Evolutionary conservation across 2,329 filamentous ascomycete genomes (phyloP), one percentile per base, ranked within the genome.

Genomic region (Westerdykella aurantiaca): DNA sequence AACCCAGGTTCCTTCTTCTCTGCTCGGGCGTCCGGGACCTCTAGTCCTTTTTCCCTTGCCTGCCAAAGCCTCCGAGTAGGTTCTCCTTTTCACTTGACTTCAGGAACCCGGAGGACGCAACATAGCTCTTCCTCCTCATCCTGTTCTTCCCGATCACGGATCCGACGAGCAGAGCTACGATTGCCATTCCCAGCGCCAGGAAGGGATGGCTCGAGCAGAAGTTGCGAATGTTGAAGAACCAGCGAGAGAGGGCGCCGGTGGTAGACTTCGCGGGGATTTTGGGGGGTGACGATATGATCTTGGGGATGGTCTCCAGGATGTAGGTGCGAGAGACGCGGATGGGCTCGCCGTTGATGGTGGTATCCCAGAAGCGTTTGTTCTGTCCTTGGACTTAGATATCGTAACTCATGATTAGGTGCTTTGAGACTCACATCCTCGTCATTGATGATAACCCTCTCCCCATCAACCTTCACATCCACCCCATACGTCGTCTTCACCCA

Each of bases 401-500:
- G 12, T 21, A 29, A 31, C 39, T 9, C 29, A 21, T 21, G 22
- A 18, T 40, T 13, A 12, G 10, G 34, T n/a, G 31, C 22, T 6
- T 7, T 37, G 4, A 43, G 47, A 76, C 87, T 85, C 75, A 95
- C 89, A 67, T 95, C 89, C 74, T 97, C 88, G 58, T 98, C 93
- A 55, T 96, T 96, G 70, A 98, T 93, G 46, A 98, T 85, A 43
- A 98, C 87, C 50, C 88, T 82, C 67, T 97, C 93, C 38, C 91
- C 90, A 50, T 93, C 83, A 7, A 29, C 25, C 48, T 74, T 76
- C 25, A 93, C 83, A 56, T 94, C 86, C 54, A 97, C 85, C 43
- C 91, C 91, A 61, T 95, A 98, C 0, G 91, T 96, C n/a, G 85
- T 90, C 54, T 85, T 80, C 52, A 98, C 81, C 93, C 93, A 98